Evolutionary conservation across 1,284 basidiomycete genomes (phyloP).

Genomic region (Cryptococcus sp.): DNA sequence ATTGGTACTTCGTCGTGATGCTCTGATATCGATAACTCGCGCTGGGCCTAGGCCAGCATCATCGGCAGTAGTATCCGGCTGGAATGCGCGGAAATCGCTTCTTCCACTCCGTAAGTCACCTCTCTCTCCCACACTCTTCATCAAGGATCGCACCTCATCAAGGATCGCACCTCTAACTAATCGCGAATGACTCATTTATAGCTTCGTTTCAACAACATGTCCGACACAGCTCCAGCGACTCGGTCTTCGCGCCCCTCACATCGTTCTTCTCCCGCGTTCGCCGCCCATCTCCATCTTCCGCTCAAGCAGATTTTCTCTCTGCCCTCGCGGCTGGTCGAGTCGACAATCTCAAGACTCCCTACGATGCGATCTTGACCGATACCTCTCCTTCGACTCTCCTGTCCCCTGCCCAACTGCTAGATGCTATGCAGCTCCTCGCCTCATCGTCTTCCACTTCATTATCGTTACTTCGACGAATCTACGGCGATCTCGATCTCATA

Average conservation of each 20-base stretch:
- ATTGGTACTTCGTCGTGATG: slow-evolving; percentile 17
- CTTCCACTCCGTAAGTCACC: no score
- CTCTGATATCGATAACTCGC: slow-evolving; percentile 2
- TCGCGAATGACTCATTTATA: background rate
- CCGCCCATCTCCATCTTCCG: slow-evolving; percentile 2
- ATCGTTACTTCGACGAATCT: slow-evolving; percentile 18
- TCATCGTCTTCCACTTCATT: slow-evolving; percentile 3
- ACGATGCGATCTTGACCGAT: slow-evolving; percentile 9
- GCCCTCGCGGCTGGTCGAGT: slow-evolving; percentile 3
- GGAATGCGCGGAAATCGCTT: background rate
- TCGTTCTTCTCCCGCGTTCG: slow-evolving; percentile 12
- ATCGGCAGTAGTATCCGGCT: background rate
- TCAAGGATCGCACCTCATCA: background rate
- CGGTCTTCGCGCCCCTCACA: slow-evolving; percentile 14
- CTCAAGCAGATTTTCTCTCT: slow-evolving; percentile 8
- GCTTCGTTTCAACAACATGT: background rate
- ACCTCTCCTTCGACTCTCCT: slow-evolving; percentile 4
- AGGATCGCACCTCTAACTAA: background rate
- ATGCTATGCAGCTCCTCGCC: slow-evolving; percentile 4
- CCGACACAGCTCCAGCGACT: slow-evolving; percentile 14
- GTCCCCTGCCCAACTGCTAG: slow-evolving; percentile 1
- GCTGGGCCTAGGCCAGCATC: slow-evolving; percentile 1
- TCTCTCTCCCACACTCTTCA: background rate
- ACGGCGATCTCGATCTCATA: slow-evolving; percentile 12
- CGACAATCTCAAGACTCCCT: slow-evolving; percentile 2